A percentile compares a stretch with the other conserved stretches of the same genome.
Evolutionary conservation across 2,329 filamentous ascomycete species (phyloP).

Genomic region (Diplodia seriata): DNA sequence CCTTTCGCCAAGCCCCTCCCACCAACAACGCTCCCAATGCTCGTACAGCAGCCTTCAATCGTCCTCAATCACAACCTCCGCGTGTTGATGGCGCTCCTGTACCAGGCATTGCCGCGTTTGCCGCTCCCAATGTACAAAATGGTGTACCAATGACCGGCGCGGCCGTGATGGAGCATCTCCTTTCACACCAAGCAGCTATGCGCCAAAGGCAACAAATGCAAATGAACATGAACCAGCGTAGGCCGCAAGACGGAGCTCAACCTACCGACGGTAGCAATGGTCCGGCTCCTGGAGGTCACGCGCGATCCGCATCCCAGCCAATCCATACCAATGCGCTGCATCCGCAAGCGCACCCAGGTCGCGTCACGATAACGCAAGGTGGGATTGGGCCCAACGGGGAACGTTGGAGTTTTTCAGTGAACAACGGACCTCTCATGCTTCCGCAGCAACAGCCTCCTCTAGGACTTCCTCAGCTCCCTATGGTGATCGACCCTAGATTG

Average conservation of each 20-base stretch:
- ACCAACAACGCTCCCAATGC: constrained; percentile 45
- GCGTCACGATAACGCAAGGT: constrained; percentile 56
- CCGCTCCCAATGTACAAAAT: constrained; percentile 2
- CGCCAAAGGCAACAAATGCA: constrained; percentile 27
- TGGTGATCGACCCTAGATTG: neutral
- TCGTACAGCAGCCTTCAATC: neutral
- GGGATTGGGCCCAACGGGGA: constrained; percentile 60
- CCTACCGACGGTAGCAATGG: constrained; percentile 7
- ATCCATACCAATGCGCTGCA: constrained; percentile 35
- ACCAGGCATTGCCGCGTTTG: constrained; percentile 9
- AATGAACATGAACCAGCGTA: constrained; percentile 8
- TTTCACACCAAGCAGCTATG: constrained; percentile 18
- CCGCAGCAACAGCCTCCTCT: constrained; percentile 33
- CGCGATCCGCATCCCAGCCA: constrained; percentile 7
- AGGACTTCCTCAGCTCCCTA: constrained; percentile 7
- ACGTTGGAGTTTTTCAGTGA: constrained; percentile 61
- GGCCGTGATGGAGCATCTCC: constrained; percentile 18
- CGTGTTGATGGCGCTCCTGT: constrained; percentile 9
- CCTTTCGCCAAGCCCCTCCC: constrained; percentile 39
- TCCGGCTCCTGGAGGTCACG: constrained; percentile 6
- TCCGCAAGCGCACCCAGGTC: constrained; percentile 34
- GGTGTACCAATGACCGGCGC: constrained; percentile 4
- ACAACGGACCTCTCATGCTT: constrained; percentile 50
- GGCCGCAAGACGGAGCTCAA: neutral
- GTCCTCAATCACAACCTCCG: constrained; percentile 30